Evolutionary conservation across 495 filamentous ascomycete species (phyloP).

Genomic region (Podospora didyma): DNA sequence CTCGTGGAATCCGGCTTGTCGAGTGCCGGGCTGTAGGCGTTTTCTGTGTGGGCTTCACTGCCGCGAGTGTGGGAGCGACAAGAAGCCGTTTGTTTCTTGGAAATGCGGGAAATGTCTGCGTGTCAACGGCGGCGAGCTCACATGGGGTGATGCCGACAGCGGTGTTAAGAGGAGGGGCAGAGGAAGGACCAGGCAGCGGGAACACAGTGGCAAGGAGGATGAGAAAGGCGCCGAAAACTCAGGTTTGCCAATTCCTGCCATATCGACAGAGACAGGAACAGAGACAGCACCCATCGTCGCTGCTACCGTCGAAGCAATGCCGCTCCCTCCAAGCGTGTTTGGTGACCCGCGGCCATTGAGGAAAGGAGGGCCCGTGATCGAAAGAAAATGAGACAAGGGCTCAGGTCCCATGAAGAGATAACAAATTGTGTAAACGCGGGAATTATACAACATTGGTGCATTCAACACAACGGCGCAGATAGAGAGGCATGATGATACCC

Average conservation of each 20-base stretch:
- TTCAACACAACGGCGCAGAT: too few species aligned
- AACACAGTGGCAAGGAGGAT: too few species aligned
- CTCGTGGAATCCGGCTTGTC: slow-evolving; percentile 35
- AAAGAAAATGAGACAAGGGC: background rate
- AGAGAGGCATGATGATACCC: too few species aligned
- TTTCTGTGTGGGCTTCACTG: slow-evolving; percentile 37
- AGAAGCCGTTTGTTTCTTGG: slow-evolving; percentile 31
- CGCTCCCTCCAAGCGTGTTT: background rate
- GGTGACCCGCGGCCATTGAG: background rate
- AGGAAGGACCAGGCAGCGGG: too few species aligned
- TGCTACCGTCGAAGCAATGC: background rate
- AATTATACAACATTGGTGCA: too few species aligned
- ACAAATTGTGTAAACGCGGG: too few species aligned
- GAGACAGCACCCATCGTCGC: background rate
- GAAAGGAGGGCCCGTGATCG: background rate
- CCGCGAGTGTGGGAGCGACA: slow-evolving; percentile 28
- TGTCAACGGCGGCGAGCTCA: slow-evolving; percentile 3
- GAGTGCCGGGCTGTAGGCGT: slow-evolving; percentile 22
- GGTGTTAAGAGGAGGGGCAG: too few species aligned
- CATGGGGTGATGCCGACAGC: background rate
- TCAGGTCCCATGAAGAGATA: too few species aligned
- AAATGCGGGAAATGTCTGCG: slow-evolving; percentile 27
- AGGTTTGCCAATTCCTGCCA: too few species aligned
- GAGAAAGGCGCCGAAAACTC: too few species aligned
- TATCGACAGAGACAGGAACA: background rate